These are phyloP conservation scores for Kodamaea sagamina DNA, from an alignment of 805 yeast species.

Conservation along the genomic window DNA sequence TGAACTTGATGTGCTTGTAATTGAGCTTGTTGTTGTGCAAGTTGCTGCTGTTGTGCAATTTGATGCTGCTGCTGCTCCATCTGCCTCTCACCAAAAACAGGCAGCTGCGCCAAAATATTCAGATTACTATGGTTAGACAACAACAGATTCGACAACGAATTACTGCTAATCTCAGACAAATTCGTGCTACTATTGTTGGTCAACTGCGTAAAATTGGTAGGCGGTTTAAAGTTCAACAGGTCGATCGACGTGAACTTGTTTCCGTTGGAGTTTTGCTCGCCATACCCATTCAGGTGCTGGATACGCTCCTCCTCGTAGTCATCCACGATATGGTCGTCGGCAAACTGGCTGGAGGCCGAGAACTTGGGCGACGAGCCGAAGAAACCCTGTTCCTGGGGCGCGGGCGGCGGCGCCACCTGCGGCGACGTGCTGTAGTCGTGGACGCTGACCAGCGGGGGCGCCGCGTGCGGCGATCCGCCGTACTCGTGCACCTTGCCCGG, in stretches of 20 bases:
- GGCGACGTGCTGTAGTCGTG: constrained; percentile 14
- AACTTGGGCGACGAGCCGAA: constrained; percentile 18
- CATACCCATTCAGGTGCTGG: constrained; percentile 8
- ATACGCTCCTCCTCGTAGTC: constrained; percentile 14
- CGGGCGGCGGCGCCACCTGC: constrained; percentile 7
- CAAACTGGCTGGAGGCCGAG: constrained; percentile 14
- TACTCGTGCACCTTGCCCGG: constrained; percentile 12
- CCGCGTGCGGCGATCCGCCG: constrained; percentile 13
- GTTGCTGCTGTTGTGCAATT: constrained; percentile 14
- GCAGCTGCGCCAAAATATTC: constrained; percentile 13
- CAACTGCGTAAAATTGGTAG: constrained; percentile 42
- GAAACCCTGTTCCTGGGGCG: constrained; percentile 8
- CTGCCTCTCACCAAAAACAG: constrained; percentile 14
- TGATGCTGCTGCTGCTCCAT: constrained; percentile 17
- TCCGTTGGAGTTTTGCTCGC: constrained; percentile 11
- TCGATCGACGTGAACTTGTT: constrained; percentile 41
- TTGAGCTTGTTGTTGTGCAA: constrained; percentile 13
- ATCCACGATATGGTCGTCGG: constrained; percentile 15
- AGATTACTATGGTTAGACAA: constrained; percentile 18
- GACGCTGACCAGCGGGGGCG: constrained; percentile 7
- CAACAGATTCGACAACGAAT: constrained; percentile 25
- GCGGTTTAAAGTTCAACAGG: constrained; percentile 41
- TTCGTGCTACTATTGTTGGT: constrained; percentile 43
- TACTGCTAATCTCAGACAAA: constrained; percentile 37
- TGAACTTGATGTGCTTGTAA: constrained; percentile 16